Evolutionary conservation across 768 basidiomycete genomes (phyloP).

Genomic region (Amanita thiersii): DNA sequence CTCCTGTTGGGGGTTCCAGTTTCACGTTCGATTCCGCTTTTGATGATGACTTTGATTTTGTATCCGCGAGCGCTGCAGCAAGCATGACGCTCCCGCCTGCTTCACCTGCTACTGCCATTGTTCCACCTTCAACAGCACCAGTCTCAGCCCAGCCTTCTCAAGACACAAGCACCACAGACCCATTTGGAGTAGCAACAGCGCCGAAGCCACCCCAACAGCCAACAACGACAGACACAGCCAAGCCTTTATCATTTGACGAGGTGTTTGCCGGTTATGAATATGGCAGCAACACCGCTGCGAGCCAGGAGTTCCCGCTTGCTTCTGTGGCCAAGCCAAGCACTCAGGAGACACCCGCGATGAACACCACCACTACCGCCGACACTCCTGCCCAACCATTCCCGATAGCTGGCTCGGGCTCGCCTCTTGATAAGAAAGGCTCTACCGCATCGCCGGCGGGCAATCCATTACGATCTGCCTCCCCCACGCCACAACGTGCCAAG

Average conservation of each 20-base stretch:
- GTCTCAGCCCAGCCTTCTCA: not conserved
- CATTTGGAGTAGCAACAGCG: too few relatives aligned
- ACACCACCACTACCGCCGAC: not conserved
- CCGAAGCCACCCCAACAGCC: not conserved
- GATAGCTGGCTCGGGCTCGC: not conserved
- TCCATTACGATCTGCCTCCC: slow-evolving; percentile 11
- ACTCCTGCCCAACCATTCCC: not conserved
- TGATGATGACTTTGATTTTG: too few relatives aligned
- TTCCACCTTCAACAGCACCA: not conserved
- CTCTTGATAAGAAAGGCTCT: not conserved
- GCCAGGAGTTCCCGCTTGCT: too few relatives aligned
- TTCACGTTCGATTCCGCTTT: too few relatives aligned
- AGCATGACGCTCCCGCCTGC: too few relatives aligned
- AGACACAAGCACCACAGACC: not conserved
- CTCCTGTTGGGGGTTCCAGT: too few relatives aligned
- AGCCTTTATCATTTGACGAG: not conserved
- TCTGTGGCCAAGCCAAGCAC: too few relatives aligned
- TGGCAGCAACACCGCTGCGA: too few relatives aligned
- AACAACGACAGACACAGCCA: not conserved
- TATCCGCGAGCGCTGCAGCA: too few relatives aligned
- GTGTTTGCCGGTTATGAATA: too few relatives aligned
- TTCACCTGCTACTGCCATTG: too few relatives aligned
- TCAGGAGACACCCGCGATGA: too few relatives aligned
- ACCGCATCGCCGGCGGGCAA: not conserved
- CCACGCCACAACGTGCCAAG: slow-evolving; percentile 28